Evolutionary conservation across 805 yeast genomes (phyloP).

Genomic region (Hanseniaspora lachancei): DNA sequence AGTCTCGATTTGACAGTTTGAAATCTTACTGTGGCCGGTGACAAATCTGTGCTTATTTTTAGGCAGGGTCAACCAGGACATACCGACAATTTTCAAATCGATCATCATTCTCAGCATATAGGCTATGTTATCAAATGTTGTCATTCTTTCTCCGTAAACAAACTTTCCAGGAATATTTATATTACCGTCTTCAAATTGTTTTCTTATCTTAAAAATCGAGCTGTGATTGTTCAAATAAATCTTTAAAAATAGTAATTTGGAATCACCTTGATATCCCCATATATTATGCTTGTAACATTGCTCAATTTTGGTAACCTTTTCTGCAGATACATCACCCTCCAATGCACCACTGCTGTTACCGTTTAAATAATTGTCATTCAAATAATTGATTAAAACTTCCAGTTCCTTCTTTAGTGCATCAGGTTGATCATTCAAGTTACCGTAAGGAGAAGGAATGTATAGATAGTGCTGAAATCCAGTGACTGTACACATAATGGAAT

Average conservation of each 20-base stretch:
- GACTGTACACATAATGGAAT: constrained; percentile 81
- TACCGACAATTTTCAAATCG: constrained; percentile 83
- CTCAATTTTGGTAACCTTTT: constrained; percentile 48
- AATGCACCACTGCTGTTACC: not conserved
- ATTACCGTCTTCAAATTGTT: constrained; percentile 75
- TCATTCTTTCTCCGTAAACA: constrained; percentile 46
- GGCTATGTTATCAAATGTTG: constrained; percentile 82
- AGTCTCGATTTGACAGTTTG: constrained; percentile 81
- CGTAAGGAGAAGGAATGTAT: constrained; percentile 74
- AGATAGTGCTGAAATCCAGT: constrained; percentile 81
- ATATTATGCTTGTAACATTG: constrained; percentile 65
- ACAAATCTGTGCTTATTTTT: constrained; percentile 49
- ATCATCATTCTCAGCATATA: constrained; percentile 78
- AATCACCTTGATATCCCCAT: constrained; percentile 84
- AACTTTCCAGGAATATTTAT: constrained; percentile 44
- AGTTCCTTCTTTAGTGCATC: constrained; percentile 36
- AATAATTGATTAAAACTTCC: constrained; percentile 32
- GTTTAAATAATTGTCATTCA: constrained; percentile 33
- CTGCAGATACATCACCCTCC: constrained; percentile 23
- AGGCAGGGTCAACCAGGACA: constrained; percentile 94
- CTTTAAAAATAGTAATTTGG: constrained; percentile 66
- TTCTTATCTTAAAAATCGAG: constrained; percentile 53
- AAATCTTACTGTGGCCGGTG: constrained; percentile 30
- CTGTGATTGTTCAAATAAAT: constrained; percentile 54
- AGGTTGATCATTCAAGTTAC: constrained; percentile 36